Evolutionary conservation across 345 rosid species (phyloP).

Genomic region (Moricandia arvensis): DNA sequence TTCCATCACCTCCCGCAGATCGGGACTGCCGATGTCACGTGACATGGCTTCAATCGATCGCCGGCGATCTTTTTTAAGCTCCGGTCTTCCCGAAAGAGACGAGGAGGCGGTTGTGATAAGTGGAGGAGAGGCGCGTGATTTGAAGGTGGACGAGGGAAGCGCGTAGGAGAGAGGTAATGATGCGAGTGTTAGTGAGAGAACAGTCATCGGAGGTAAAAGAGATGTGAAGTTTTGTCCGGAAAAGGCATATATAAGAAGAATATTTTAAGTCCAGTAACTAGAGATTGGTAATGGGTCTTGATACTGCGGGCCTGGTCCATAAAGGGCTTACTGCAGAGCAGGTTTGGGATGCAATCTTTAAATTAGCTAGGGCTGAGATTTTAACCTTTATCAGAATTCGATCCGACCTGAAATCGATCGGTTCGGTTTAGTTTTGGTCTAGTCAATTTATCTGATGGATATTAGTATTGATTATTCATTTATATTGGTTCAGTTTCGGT

Average conservation of each 20-base stretch:
- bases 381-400: too few relatives aligned
- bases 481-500: too few relatives aligned
- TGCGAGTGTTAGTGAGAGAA: constrained; percentile 21
- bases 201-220: constrained; percentile 15
- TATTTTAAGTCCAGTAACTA: too few relatives aligned
- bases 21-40: constrained; percentile 22
- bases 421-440: too few relatives aligned
- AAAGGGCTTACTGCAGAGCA: too few relatives aligned
- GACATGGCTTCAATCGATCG: constrained; percentile 26
- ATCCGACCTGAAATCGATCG: too few relatives aligned
- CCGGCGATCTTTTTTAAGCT: constrained; percentile 23
- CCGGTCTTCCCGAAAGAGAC: neutral
- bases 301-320: too few relatives aligned
- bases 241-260: neutral
- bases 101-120: neutral
- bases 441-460: too few relatives aligned
- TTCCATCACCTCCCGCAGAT: constrained; percentile 34
- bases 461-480: too few relatives aligned
- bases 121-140: constrained; percentile 24
- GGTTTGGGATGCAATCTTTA: too few relatives aligned
- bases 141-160: neutral
- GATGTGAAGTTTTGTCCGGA: neutral
- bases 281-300: too few relatives aligned
- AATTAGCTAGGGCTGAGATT: too few relatives aligned
- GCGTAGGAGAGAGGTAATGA: constrained; percentile 9